Conservation (phyloP, 2,329 filamentous ascomycete genomes). For the Paracamarosporium sp. region DNA sequence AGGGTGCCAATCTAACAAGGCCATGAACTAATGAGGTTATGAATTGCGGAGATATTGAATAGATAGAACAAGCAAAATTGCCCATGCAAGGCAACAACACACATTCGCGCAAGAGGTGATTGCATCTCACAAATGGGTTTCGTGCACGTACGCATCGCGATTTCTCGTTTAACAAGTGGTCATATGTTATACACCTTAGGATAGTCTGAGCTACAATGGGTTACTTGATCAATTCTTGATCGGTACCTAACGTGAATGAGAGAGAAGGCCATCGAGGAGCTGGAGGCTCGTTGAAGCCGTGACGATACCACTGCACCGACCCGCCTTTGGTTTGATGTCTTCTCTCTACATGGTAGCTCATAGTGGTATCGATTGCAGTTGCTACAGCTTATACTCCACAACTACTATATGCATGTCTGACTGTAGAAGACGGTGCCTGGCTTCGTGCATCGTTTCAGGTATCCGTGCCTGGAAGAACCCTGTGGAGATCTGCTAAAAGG, state of each 20-base stretch:
- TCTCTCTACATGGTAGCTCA: too few relatives aligned
- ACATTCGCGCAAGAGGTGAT: not conserved
- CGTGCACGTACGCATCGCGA: not conserved
- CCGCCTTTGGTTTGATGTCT: too few relatives aligned
- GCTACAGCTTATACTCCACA: not conserved
- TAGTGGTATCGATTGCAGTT: not conserved
- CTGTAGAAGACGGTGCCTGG: not conserved
- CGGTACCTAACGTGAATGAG: too few relatives aligned
- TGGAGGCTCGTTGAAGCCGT: too few relatives aligned
- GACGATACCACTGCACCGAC: too few relatives aligned
- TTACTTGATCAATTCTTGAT: not conserved
- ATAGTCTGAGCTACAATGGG: too few relatives aligned
- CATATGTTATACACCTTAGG: too few relatives aligned
- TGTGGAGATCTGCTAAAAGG: slow-evolving; percentile 6
- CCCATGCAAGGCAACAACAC: not conserved
- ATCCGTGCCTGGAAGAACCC: not conserved
- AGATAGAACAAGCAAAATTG: not conserved
- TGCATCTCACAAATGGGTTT: not conserved
- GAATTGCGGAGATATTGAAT: not conserved
- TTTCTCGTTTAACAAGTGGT: not conserved
- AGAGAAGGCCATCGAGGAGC: too few relatives aligned
- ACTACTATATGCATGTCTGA: not conserved
- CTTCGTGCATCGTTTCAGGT: not conserved
- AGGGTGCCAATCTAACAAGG: not conserved
- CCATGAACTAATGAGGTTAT: not conserved